Evolutionary conservation across 2,329 filamentous ascomycete species (phyloP).

Genomic region (Aspergillus japonicus): DNA sequence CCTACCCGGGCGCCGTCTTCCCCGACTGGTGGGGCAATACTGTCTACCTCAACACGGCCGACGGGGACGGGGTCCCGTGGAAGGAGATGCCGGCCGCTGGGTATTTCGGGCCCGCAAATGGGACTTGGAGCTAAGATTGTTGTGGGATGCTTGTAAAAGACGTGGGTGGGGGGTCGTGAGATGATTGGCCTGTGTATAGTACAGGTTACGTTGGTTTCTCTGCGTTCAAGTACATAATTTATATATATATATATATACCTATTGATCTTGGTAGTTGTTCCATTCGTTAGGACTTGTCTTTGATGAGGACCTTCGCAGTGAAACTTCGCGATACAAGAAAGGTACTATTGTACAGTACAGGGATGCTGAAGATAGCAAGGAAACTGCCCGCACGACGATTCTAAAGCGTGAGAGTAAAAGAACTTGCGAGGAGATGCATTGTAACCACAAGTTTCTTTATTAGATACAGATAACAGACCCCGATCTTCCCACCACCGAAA

Average conservation of each 20-base stretch:
- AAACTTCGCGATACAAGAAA: too few relatives aligned
- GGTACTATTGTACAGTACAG: background rate
- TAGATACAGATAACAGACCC: constrained; percentile 19
- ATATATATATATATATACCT: too few relatives aligned
- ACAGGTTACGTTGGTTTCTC: too few relatives aligned
- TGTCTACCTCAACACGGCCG: constrained; percentile 33
- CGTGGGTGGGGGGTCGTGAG: background rate
- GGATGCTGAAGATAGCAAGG: background rate
- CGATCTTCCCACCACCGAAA: constrained; percentile 5
- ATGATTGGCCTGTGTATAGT: background rate
- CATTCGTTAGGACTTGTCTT: too few relatives aligned
- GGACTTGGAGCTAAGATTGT: constrained; percentile 26
- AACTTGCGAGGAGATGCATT: constrained; percentile 4
- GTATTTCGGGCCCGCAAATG: constrained; percentile 34
- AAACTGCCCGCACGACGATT: background rate
- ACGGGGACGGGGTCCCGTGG: constrained; percentile 30
- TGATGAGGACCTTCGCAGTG: too few relatives aligned
- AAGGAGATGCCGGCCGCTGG: constrained; percentile 27
- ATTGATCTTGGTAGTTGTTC: too few relatives aligned
- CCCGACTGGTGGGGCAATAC: constrained; percentile 37
- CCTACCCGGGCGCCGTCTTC: constrained; percentile 31
- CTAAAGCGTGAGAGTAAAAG: background rate
- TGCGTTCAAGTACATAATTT: too few relatives aligned
- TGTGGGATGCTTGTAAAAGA: too few relatives aligned
- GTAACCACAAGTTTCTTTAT: constrained; percentile 12